These are phyloP conservation scores for Plasmodium reichenowi DNA, from an alignment of 169 alveolate species.

Conservation along the genomic window DNA sequence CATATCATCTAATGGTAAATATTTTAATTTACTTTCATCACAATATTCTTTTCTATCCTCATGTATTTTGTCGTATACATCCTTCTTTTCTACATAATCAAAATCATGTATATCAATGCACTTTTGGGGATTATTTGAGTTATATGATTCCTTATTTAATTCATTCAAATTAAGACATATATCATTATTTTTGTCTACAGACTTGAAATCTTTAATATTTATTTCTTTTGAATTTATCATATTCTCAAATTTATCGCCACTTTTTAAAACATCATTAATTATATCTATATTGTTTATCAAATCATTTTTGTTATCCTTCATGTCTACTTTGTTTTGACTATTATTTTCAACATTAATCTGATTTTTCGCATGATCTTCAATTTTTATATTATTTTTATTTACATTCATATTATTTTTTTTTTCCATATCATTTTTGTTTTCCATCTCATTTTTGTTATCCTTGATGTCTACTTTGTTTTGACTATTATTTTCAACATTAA, in stretches of 20 bases:
- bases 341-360: background rate
- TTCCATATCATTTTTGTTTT: no score
- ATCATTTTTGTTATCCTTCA: background rate
- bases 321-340: background rate
- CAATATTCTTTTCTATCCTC: background rate
- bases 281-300: background rate
- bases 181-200: background rate
- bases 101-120: no score
- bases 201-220: no score
- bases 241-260: background rate
- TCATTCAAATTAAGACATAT: background rate
- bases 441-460: background rate
- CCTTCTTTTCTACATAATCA: background rate
- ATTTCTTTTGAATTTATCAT: background rate
- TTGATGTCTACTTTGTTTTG: background rate
- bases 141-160: background rate
- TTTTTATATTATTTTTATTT: no score
- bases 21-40: constrained; percentile 15
- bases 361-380: background rate
- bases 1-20: constrained; percentile 21
- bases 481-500: background rate
- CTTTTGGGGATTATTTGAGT: background rate
- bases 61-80: background rate
- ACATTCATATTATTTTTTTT: no score
- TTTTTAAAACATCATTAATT: background rate